phyloP scores from a whole-genome alignment of 306 rosid species.

The Fragaria iinumae region DNA sequence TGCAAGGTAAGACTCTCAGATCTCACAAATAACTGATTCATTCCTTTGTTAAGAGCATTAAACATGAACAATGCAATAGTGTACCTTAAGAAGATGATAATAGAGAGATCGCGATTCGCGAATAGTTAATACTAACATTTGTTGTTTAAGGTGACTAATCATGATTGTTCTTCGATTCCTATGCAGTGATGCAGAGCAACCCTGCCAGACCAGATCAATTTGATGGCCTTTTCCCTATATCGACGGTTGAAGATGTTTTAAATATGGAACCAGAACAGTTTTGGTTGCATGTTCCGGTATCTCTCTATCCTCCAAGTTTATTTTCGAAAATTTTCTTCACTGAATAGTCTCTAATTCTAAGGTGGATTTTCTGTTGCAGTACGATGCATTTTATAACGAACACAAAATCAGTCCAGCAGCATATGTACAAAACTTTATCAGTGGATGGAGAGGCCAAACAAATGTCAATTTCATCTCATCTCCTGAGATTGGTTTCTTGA shows the following conservation, averaged over 20 bases:
- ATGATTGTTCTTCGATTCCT: conserved; percentile 5
- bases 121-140: neutral
- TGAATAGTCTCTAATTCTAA: neutral
- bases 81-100: neutral
- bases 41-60: neutral
- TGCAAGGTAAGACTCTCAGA: conserved; percentile 41
- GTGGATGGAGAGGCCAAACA: neutral
- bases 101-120: neutral
- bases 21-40: neutral
- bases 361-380: conserved; percentile 40
- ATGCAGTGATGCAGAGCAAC: conserved; percentile 59
- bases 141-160: conserved; percentile 1
- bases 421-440: conserved; percentile 32
- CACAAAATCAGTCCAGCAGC: conserved; percentile 30
- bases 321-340: neutral
- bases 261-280: conserved; percentile 22
- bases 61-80: no score
- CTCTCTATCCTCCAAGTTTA: neutral
- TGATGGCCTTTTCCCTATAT: conserved; percentile 41
- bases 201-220: conserved; percentile 51
- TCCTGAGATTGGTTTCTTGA: conserved; percentile 74
- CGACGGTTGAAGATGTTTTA: conserved; percentile 42
- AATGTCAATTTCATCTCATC: conserved; percentile 55
- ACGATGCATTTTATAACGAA: conserved; percentile 54
- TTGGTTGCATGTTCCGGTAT: conserved; percentile 83